Conservation (phyloP, 2,329 filamentous ascomycete genomes). For the Penicillium sp. region DNA sequence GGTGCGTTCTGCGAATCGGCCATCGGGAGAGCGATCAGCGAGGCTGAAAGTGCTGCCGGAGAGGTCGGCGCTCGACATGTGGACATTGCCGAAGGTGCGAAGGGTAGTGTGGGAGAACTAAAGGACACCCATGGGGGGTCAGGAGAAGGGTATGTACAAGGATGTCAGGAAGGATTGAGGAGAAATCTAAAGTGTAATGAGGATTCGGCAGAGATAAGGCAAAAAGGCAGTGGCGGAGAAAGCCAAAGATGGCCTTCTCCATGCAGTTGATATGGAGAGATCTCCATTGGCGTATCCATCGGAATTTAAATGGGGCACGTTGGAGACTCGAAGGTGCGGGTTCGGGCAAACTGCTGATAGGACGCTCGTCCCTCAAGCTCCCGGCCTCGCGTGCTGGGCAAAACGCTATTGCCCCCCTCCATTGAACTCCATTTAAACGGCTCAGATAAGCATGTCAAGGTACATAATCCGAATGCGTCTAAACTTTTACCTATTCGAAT, state of each 20-base stretch:
- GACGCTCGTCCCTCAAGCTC: neutral
- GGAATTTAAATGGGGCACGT: neutral
- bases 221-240: conserved; percentile 12
- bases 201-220: conserved; percentile 1
- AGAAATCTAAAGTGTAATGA: neutral
- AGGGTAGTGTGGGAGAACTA: neutral
- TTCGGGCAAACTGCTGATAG: neutral
- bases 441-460: too few relatives aligned
- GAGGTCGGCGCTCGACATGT: conserved; percentile 19
- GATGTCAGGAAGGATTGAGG: neutral
- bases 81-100: conserved; percentile 14
- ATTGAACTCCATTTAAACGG: too few relatives aligned
- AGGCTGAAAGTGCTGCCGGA: conserved; percentile 15
- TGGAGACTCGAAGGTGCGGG: neutral
- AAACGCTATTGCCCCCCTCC: neutral
- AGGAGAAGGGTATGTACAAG: conserved; percentile 1
- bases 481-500: neutral
- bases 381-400: neutral
- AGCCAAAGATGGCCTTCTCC: conserved; percentile 6
- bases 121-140: neutral
- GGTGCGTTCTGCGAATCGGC: conserved; percentile 14
- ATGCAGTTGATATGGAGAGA: conserved; percentile 1
- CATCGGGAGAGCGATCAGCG: conserved; percentile 9
- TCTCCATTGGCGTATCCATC: conserved; percentile 4
- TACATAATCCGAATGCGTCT: too few relatives aligned